These are phyloP conservation scores for Fusarium acutatum DNA, from an alignment of 2,329 filamentous ascomycete species.

Conservation along the genomic window DNA sequence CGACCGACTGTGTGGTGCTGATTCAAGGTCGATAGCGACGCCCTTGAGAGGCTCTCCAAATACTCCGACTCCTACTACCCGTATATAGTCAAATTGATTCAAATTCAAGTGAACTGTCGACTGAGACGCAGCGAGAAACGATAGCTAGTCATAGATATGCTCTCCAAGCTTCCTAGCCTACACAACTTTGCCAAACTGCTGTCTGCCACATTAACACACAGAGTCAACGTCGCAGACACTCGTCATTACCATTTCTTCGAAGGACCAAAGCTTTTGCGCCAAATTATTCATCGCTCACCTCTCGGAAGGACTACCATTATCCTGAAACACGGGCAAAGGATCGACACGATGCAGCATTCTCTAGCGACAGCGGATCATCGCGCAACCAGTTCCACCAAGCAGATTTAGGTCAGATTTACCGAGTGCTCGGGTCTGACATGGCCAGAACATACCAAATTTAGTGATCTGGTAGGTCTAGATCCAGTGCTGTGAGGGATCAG, in stretches of 20 bases:
- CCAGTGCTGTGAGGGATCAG: neutral
- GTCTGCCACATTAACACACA: too few species aligned
- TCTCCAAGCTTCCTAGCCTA: neutral
- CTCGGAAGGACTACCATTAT: neutral
- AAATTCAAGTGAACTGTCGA: fast-evolving
- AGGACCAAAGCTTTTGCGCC: fast-evolving
- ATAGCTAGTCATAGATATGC: neutral
- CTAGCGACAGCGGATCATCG: neutral
- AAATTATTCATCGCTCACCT: fast-evolving
- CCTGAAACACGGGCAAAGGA: neutral
- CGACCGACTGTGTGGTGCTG: neutral
- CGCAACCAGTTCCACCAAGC: neutral
- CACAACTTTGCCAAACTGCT: neutral
- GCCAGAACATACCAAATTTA: neutral
- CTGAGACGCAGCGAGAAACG: fast-evolving
- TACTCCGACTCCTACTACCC: neutral
- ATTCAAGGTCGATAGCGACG: neutral
- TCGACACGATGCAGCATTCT: neutral
- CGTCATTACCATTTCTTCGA: neutral
- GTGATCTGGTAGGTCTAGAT: neutral
- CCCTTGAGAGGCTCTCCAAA: neutral
- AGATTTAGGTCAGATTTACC: neutral
- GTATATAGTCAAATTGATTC: fast-evolving
- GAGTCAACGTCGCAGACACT: neutral
- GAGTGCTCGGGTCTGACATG: neutral